Conservation (phyloP, 2,329 filamentous ascomycete genomes). For the Xylariaceae sp. region DNA sequence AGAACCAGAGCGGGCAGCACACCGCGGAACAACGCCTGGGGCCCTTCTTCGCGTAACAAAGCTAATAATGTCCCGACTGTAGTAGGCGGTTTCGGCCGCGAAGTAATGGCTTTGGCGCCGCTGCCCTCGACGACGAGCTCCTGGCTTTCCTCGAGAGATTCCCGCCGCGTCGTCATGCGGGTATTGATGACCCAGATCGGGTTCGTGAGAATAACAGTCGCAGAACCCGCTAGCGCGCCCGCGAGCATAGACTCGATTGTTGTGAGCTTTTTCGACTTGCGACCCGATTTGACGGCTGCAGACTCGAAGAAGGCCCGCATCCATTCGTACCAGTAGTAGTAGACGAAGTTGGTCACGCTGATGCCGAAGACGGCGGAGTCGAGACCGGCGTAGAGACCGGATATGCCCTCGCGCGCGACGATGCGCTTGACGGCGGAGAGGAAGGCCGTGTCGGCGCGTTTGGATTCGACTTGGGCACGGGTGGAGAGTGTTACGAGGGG, state of each 20-base stretch:
- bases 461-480: slow-evolving; percentile 95
- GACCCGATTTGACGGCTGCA: slow-evolving; percentile 68
- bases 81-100: slow-evolving; percentile 53
- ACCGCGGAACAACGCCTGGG: slow-evolving; percentile 80
- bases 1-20: slow-evolving; percentile 89
- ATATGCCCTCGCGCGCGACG: slow-evolving; percentile 83
- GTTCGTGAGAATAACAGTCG: slow-evolving; percentile 94
- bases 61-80: slow-evolving; percentile 79
- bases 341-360: slow-evolving; percentile 98
- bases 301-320: slow-evolving; percentile 81
- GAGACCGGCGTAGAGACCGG: slow-evolving; percentile 86
- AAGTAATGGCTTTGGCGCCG: slow-evolving; percentile 20
- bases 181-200: slow-evolving; percentile 99
- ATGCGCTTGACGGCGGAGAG: slow-evolving; percentile 80
- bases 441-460: slow-evolving; percentile 81
- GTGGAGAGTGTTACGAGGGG: slow-evolving; percentile 97
- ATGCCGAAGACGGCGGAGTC: slow-evolving; percentile 96
- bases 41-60: slow-evolving; percentile 79
- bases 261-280: slow-evolving; percentile 75
- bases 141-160: slow-evolving; percentile 34
- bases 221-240: slow-evolving; percentile 86
- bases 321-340: slow-evolving; percentile 99
- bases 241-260: slow-evolving; percentile 93
- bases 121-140: slow-evolving; percentile 40
- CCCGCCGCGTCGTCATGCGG: slow-evolving; percentile 87